Evolutionary conservation across 768 basidiomycete genomes (phyloP), one percentile per base, ranked within the genome.

Genomic region (Tylopilus plumbeoviolaceoides): DNA sequence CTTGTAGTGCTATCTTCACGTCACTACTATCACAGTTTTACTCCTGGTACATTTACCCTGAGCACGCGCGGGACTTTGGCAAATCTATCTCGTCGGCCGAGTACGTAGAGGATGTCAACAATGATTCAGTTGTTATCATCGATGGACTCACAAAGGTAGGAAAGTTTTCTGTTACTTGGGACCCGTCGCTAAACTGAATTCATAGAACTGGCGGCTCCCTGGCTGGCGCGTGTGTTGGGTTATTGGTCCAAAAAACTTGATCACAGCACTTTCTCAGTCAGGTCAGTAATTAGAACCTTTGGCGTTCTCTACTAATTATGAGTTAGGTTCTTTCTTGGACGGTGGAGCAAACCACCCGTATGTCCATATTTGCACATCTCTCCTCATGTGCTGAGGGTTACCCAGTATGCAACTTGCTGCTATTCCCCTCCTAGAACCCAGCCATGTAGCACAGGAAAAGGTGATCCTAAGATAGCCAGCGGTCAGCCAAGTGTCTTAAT

Each of bases 221-320:
- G 95, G 95, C 33, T 98, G 92, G 92, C 81, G 95, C 58, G 75
- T 94, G 38, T 95, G 91, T 72, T 92, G 89, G 94, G 92, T 97
- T 30, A 66, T 95, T 20, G 94, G 92, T 1, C 95, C 94, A 15
- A 92, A 88, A 72, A 88, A 90, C 66, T 67, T 97, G 42, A 78
- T 97, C 59, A 85, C 86, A 8, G 94, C 94, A 1, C 80, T 98
- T 39, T 91, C 89, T n/a, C 95, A 98, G 65, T 88, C 89, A 21
- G 90, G 87, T 73, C 55, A 42, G 72, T 68, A 11, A 20, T 25
- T 36, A 14, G 27, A 44, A 23, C 18, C 2, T 40, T 4, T 14
- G 7, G 23, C 12, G 12, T 40, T 18, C 28, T n/a, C 25, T 49
- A 12, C 57, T 59, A 44, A 53, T 39, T 28, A 10, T 2, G 36